Percentiles rank a stretch among this genome's conserved stretches.
Evolutionary conservation across 352 stramenopile species (phyloP).

Genomic region (Globisporangium recalcitrans): DNA sequence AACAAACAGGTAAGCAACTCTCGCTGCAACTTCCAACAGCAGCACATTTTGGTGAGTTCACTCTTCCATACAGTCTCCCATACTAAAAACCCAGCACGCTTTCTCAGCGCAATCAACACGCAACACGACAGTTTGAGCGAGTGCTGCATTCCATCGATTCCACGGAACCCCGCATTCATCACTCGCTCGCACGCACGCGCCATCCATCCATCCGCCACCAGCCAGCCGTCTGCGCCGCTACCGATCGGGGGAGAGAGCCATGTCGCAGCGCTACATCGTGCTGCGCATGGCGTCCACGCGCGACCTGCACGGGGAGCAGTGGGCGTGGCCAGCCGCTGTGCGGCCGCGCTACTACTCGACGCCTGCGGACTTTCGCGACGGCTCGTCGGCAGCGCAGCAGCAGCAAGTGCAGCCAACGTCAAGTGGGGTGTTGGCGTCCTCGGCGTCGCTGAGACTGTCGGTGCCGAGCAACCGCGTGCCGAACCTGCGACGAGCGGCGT

Average conservation of each 20-base stretch:
- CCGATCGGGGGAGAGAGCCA: conserved; percentile 6
- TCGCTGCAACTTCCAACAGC: background rate
- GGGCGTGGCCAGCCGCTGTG: background rate
- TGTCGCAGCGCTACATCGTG: conserved; percentile 46
- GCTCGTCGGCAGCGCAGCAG: background rate
- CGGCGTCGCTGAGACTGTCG: background rate
- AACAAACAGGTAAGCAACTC: background rate
- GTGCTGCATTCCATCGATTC: conserved; percentile 1
- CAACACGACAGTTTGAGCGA: too few relatives aligned
- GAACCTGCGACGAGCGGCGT: conserved; percentile 6
- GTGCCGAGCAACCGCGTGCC: conserved; percentile 13
- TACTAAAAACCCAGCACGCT: background rate
- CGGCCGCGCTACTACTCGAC: conserved; percentile 19
- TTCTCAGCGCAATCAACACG: background rate
- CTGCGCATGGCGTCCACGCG: conserved; percentile 37
- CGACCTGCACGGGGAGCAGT: conserved; percentile 27
- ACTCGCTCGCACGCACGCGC: background rate
- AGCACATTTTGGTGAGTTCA: background rate
- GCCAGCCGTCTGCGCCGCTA: background rate
- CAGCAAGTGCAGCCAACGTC: background rate
- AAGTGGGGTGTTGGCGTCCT: background rate
- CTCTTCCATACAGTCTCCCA: background rate
- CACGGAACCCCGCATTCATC: background rate
- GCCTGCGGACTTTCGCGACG: conserved; percentile 8
- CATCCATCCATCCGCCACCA: too few relatives aligned